Percentiles rank a stretch among this genome's conserved stretches.
Conservation (phyloP, 1,284 basidiomycete genomes). For the Melanopsichium pennsylvanicum region DNA sequence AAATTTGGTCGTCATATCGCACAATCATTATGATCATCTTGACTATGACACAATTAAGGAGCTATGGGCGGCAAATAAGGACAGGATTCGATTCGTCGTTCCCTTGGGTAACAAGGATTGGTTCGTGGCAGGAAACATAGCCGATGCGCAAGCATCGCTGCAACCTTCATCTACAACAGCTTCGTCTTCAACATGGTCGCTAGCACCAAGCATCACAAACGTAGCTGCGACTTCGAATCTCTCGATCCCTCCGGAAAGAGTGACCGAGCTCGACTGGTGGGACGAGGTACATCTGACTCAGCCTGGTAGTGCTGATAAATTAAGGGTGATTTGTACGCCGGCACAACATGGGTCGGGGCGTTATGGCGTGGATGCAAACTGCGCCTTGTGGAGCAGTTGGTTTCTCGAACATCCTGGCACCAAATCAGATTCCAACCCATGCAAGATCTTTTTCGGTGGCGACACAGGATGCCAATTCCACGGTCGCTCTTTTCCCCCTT, state of each 20-base stretch:
- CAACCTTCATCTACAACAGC: conserved; percentile 4
- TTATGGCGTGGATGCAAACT: conserved; percentile 47
- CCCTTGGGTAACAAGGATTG: conserved; percentile 61
- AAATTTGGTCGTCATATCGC: conserved; percentile 60
- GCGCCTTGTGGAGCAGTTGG: conserved; percentile 59
- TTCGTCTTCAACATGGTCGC: conserved; percentile 9
- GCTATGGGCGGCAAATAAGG: conserved; percentile 47
- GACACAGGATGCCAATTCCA: conserved; percentile 63
- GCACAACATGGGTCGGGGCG: conserved; percentile 63
- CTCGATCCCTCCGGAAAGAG: conserved; percentile 42
- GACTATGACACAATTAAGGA: conserved; percentile 53
- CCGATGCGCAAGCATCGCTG: background rate
- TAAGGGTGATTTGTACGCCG: conserved; percentile 53
- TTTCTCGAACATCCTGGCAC: conserved; percentile 38
- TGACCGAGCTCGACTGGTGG: conserved; percentile 64
- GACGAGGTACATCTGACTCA: conserved; percentile 41
- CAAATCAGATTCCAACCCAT: background rate
- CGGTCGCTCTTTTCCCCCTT: conserved; percentile 28
- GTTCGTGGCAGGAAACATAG: conserved; percentile 34
- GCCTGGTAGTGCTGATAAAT: background rate
- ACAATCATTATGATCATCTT: conserved; percentile 64
- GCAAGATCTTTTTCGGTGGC: conserved; percentile 57
- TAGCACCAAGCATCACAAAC: conserved; percentile 11
- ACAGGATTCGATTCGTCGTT: conserved; percentile 52
- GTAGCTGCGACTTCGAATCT: conserved; percentile 24